Percentiles rank a stretch among this genome's conserved stretches.
phyloP scores from a whole-genome alignment of 192 early-diverging fungal species.

The Coemansia sp. region DNA sequence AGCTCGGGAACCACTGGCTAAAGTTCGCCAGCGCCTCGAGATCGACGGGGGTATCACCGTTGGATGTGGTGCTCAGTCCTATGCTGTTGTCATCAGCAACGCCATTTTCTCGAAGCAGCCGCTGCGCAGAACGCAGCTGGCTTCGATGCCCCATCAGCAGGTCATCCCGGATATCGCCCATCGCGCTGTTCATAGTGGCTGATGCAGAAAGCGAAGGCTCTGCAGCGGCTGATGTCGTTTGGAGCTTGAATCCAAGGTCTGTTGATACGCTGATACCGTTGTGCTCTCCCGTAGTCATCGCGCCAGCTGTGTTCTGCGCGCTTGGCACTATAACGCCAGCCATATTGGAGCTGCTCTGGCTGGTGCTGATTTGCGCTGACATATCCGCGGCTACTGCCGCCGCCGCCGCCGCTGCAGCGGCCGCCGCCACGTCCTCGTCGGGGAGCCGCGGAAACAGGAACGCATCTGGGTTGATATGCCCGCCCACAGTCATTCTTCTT shows the following conservation, averaged over 20 bases:
- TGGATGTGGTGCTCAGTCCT: constrained; percentile 43
- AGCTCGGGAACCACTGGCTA: constrained; percentile 53
- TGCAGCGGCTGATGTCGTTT: background rate
- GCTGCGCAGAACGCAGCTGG: constrained; percentile 48
- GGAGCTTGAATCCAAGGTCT: constrained; percentile 3
- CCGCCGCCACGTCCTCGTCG: constrained; percentile 33
- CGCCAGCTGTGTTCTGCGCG: background rate
- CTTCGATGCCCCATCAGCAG: constrained; percentile 20
- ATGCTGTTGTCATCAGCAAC: constrained; percentile 55
- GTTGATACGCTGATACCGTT: background rate
- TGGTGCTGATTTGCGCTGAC: constrained; percentile 23
- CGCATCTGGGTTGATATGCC: constrained; percentile 34
- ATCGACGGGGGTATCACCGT: constrained; percentile 30
- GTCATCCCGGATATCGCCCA: constrained; percentile 2
- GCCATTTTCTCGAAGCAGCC: constrained; percentile 43
- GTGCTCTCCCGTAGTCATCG: background rate
- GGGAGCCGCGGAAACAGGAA: constrained; percentile 54
- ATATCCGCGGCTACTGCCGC: constrained; percentile 21
- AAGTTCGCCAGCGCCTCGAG: constrained; percentile 47
- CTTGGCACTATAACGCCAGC: background rate
- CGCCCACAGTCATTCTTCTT: constrained; percentile 48
- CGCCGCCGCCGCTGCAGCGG: constrained; percentile 21
- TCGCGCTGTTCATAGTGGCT: background rate
- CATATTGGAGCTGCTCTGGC: constrained; percentile 16
- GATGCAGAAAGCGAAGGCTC: constrained; percentile 4